Evolutionary conservation across 2,329 filamentous ascomycete genomes (phyloP).

Genomic region (Paracoccidioides brasiliensis): DNA sequence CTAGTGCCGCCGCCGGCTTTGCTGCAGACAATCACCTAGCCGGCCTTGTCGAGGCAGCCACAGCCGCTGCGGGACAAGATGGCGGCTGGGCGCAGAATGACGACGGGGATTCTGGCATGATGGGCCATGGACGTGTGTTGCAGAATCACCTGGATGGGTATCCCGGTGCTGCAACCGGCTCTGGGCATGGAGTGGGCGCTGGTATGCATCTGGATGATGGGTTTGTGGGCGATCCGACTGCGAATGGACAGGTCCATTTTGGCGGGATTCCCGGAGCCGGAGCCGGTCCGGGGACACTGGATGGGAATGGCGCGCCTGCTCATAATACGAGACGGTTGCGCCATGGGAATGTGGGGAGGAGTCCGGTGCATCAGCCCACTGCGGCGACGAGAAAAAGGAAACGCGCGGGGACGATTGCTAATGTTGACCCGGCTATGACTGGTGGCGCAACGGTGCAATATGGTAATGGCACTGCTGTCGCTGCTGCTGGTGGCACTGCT

Average conservation of each 20-base stretch:
- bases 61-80: constrained; percentile 28
- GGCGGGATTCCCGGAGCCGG: constrained; percentile 18
- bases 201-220: constrained; percentile 31
- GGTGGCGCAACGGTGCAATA: background rate
- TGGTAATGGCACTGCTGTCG: background rate
- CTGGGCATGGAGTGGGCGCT: constrained; percentile 4
- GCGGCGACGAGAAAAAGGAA: constrained; percentile 6
- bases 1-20: constrained; percentile 1
- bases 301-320: background rate
- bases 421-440: constrained; percentile 14
- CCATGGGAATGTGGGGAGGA: constrained; percentile 3
- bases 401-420: constrained; percentile 6
- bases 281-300: constrained; percentile 10
- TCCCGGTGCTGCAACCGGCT: background rate
- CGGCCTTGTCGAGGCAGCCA: constrained; percentile 34
- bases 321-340: background rate
- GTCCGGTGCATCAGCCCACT: background rate
- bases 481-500: background rate
- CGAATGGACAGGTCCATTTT: constrained; percentile 13
- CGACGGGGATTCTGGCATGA: constrained; percentile 17
- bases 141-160: constrained; percentile 31
- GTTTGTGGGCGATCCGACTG: constrained; percentile 16
- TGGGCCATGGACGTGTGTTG: constrained; percentile 33
- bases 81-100: constrained; percentile 13
- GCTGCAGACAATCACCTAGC: constrained; percentile 32